Conservation (phyloP, 108 stramenopile genomes). For the Craspedostauros australis region DNA sequence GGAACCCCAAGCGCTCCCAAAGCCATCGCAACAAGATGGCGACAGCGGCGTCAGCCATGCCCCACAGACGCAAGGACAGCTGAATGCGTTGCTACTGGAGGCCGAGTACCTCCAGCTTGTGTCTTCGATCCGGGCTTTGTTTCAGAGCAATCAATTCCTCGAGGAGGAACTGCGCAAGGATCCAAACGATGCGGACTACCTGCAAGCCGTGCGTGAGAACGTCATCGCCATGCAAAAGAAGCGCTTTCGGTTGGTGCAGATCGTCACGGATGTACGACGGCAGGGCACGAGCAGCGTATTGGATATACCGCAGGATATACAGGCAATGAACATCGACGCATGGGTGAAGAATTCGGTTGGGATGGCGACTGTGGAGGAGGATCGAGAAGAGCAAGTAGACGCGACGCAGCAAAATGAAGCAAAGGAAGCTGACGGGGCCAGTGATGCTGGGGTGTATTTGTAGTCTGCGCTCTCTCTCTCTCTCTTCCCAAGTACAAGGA, state of each 20-base stretch:
- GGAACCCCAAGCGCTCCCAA: neutral
- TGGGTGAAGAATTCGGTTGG: too few relatives aligned
- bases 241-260: neutral
- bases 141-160: neutral
- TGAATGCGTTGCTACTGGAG: constrained; percentile 11
- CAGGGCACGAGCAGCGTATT: constrained; percentile 1
- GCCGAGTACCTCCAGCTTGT: constrained; percentile 5
- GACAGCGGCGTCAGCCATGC: neutral
- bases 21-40: neutral
- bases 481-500: too few relatives aligned
- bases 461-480: too few relatives aligned
- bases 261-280: constrained; percentile 7
- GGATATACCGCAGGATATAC: constrained; percentile 12
- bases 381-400: too few relatives aligned
- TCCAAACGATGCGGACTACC: constrained; percentile 11
- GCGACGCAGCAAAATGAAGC: too few relatives aligned
- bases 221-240: neutral
- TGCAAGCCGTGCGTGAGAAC: constrained; percentile 12
- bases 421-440: too few relatives aligned
- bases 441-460: too few relatives aligned
- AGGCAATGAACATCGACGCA: constrained; percentile 5
- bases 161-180: constrained; percentile 7
- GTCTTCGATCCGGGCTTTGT: constrained; percentile 7
- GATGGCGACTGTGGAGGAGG: too few relatives aligned
- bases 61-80: neutral